phyloP scores from a whole-genome alignment of 1,284 basidiomycete genomes.

The Papiliotrema fonsecae region DNA sequence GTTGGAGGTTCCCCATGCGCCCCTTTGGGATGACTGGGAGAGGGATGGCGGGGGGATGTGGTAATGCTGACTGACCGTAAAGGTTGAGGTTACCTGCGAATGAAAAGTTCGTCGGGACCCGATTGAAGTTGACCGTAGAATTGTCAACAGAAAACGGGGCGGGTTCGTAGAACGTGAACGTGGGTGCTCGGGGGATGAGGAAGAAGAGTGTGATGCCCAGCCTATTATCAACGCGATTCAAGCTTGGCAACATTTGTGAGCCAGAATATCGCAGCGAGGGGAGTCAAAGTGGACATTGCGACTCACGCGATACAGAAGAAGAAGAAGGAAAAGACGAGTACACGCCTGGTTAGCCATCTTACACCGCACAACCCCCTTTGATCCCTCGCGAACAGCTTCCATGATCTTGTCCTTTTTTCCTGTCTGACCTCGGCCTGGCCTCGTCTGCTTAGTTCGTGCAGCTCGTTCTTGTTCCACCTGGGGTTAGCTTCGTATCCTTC shows the following conservation, averaged over 20 bases:
- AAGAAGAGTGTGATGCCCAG: slow-evolving; percentile 66
- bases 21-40: too few relatives aligned
- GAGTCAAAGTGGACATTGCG: too few relatives aligned
- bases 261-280: too few relatives aligned
- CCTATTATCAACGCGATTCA: too few relatives aligned
- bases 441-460: slow-evolving; percentile 66
- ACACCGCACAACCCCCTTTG: slow-evolving; percentile 68
- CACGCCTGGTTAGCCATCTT: slow-evolving; percentile 63
- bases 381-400: slow-evolving; percentile 66
- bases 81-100: slow-evolving; percentile 70
- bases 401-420: slow-evolving; percentile 57
- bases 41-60: too few relatives aligned
- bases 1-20: too few relatives aligned
- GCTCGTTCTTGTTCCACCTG: slow-evolving; percentile 68
- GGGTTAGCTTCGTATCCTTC: background rate
- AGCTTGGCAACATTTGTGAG: too few relatives aligned
- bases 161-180: slow-evolving; percentile 58
- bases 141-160: slow-evolving; percentile 60
- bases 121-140: slow-evolving; percentile 59
- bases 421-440: slow-evolving; percentile 58
- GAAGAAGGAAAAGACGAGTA: slow-evolving; percentile 65
- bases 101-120: slow-evolving; percentile 74
- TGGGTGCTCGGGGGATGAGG: slow-evolving; percentile 71
- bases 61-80: slow-evolving; percentile 48
- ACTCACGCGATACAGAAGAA: slow-evolving; percentile 61